These are phyloP conservation scores for Luvunga scandens DNA, from an alignment of 345 rosid genomes.

Conservation along the genomic window DNA sequence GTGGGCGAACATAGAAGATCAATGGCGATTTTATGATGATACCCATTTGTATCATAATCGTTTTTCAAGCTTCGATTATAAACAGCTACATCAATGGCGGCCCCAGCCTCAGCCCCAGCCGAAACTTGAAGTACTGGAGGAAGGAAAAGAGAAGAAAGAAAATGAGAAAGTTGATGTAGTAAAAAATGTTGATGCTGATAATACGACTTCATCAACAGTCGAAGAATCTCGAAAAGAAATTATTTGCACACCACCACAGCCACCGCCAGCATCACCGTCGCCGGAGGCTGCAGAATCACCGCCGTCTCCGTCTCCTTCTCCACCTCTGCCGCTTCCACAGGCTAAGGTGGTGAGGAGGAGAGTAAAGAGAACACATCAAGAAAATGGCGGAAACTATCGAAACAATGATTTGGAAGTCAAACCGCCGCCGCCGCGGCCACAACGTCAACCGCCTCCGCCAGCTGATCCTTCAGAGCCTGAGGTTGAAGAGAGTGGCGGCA, in stretches of 20 bases:
- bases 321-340: slow-evolving; percentile 16
- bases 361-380: slow-evolving; percentile 33
- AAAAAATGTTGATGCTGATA: slow-evolving; percentile 25
- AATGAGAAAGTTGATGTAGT: background rate
- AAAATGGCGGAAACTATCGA: background rate
- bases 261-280: background rate
- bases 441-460: slow-evolving; percentile 17
- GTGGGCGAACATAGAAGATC: slow-evolving; percentile 32
- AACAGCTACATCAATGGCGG: slow-evolving; percentile 15
- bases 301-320: slow-evolving; percentile 16
- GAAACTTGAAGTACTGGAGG: background rate
- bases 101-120: slow-evolving; percentile 19
- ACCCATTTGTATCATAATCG: slow-evolving; percentile 42
- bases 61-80: slow-evolving; percentile 27
- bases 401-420: background rate
- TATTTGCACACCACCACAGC: slow-evolving; percentile 5
- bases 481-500: slow-evolving; percentile 21
- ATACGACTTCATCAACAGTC: background rate
- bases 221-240: slow-evolving; percentile 9
- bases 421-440: slow-evolving; percentile 14
- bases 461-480: slow-evolving; percentile 9
- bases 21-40: slow-evolving; percentile 76
- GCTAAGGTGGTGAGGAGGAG: slow-evolving; percentile 25
- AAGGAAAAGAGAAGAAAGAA: slow-evolving; percentile 16
- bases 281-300: slow-evolving; percentile 14